These are phyloP conservation scores for Lentinus brumalis DNA, from an alignment of 768 basidiomycete species.

Conservation along the genomic window DNA sequence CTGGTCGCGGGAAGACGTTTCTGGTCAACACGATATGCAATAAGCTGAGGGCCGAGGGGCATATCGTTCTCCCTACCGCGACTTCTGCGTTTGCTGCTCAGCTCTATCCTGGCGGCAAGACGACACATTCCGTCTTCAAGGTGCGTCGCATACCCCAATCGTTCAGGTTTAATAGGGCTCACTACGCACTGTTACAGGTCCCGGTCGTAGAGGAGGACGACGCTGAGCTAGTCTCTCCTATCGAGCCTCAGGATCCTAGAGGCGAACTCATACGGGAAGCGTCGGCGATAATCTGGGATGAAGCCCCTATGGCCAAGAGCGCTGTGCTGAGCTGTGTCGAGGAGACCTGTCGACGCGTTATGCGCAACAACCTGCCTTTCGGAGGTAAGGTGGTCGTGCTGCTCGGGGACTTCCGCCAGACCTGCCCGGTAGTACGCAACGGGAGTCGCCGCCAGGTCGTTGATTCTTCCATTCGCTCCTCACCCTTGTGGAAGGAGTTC, in stretches of 20 bases:
- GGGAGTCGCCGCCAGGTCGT: constrained; percentile 33
- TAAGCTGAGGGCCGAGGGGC: constrained; percentile 27
- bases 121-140: constrained; percentile 42
- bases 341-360: constrained; percentile 33
- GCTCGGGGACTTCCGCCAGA: constrained; percentile 44
- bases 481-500: constrained; percentile 37
- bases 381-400: constrained; percentile 40
- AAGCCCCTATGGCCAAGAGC: constrained; percentile 43
- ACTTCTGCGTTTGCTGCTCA: constrained; percentile 44
- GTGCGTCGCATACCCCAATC: constrained; percentile 20
- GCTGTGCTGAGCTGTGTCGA: constrained; percentile 39
- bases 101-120: constrained; percentile 39
- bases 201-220: constrained; percentile 37
- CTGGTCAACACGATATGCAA: constrained; percentile 38
- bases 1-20: constrained; percentile 45
- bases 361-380: constrained; percentile 34
- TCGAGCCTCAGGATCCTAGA: constrained; percentile 28
- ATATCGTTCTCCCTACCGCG: constrained; percentile 39
- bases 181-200: constrained; percentile 25
- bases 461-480: constrained; percentile 39
- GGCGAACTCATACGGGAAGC: constrained; percentile 38
- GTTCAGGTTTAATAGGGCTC: neutral
- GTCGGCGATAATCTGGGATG: constrained; percentile 42
- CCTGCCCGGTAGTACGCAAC: constrained; percentile 38
- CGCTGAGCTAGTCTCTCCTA: constrained; percentile 33